A percentile compares a stretch with the other conserved stretches of the same genome.
These are phyloP conservation scores for Pythium oligandrum DNA, from an alignment of 352 stramenopile genomes.

Conservation along the genomic window DNA sequence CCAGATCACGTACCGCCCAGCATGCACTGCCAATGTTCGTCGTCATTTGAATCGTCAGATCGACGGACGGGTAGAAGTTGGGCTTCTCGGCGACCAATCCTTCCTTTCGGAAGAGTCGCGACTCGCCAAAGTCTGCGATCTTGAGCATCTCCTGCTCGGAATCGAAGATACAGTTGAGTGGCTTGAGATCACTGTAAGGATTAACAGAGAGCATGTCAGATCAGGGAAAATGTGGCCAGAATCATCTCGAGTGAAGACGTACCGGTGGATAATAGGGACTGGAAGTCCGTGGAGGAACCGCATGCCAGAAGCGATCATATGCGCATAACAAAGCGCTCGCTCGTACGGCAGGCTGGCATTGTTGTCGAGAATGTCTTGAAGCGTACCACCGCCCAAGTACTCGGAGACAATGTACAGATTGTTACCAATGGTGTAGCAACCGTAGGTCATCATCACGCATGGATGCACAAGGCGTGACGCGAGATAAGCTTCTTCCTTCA, in stretches of 20 bases:
- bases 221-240: too few relatives aligned
- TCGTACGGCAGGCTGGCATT: constrained; percentile 50
- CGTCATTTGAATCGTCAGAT: constrained; percentile 74
- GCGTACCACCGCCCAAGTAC: constrained; percentile 73
- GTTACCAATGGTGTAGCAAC: constrained; percentile 72
- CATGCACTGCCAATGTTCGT: constrained; percentile 79
- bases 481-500: constrained; percentile 80
- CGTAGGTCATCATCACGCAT: constrained; percentile 83
- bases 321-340: constrained; percentile 60
- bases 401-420: constrained; percentile 84
- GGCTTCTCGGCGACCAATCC: constrained; percentile 38
- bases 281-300: constrained; percentile 68
- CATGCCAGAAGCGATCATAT: constrained; percentile 82
- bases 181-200: constrained; percentile 55
- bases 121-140: constrained; percentile 77
- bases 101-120: constrained; percentile 60
- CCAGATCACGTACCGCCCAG: constrained; percentile 39
- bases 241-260: background rate
- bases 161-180: constrained; percentile 82
- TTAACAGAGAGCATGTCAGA: background rate
- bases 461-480: constrained; percentile 74
- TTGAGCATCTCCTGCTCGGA: constrained; percentile 73
- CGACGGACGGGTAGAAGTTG: constrained; percentile 57
- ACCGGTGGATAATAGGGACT: constrained; percentile 76
- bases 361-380: constrained; percentile 68